Evolutionary conservation across 352 stramenopile genomes (phyloP), one percentile per base, ranked within the genome.

Genomic region (Globisporangium sylvaticum): DNA sequence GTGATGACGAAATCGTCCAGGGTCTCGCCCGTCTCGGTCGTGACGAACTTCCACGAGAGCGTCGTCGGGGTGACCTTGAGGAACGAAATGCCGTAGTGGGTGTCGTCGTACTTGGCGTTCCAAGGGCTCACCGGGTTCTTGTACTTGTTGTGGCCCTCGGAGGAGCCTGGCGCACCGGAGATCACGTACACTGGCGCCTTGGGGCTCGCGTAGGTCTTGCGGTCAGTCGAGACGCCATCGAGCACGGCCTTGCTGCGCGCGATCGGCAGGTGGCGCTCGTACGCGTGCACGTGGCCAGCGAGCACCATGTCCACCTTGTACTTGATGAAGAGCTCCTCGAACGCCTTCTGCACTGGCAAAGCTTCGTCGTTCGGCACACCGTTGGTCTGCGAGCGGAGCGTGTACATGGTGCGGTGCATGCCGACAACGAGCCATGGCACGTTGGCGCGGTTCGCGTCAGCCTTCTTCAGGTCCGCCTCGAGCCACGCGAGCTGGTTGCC

Each of bases 281-380:
- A 97, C 54, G 79, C 85, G 72, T 97, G 91, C 32, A 92, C 70
- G 68, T 97, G 91, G 9, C 90, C 90, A 1, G 82, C 71, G 22
- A 97, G 58, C 31, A 95, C 90, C 3, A 96, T 66, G 53, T 97
- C 88, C 10, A 97, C 89, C n/a, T 81, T 74, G 82, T 93, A 94
- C 70, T 92, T 89, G 59, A 94, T 71, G 31, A 97, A 82, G 10
- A 97, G 74, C 25, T 74, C 78, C 65, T 97, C 90, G 50, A 97
- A 92, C 2, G 86, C 83, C 18, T 56, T 60, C 48, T 94, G 82
- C 44, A 96, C 59, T 14, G 34, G 8, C 7, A 58, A 31, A 1
- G 68, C 65, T 12, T 84, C 54, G 18, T 64, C 61, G 0, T 25
- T 76, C 0, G 71, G 70, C 1, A 71, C 66, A 12, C 65, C 70